phyloP scores from a whole-genome alignment of 2,329 filamentous ascomycete genomes.

The Phaeophleospora eucalypticola region DNA sequence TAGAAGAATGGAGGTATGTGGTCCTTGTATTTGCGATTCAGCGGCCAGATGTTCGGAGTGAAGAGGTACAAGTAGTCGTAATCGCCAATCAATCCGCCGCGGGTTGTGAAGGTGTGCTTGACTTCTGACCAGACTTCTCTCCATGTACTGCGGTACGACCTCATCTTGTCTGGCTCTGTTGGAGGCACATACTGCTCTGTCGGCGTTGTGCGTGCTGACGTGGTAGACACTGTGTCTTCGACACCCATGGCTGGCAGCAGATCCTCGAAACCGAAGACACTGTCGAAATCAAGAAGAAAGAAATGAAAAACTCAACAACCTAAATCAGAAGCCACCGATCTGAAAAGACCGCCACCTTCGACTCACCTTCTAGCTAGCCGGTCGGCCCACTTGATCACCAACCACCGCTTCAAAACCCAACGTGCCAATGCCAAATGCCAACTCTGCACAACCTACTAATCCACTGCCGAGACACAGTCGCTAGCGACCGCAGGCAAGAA shows the following conservation, averaged over 20 bases:
- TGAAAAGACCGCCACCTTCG: no score
- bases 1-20: conserved; percentile 20
- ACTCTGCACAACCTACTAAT: no score
- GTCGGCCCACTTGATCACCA: no score
- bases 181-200: conserved; percentile 3
- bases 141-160: conserved; percentile 5
- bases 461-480: no score
- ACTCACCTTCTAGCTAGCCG: no score
- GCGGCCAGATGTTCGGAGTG: conserved; percentile 20
- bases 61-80: conserved; percentile 22
- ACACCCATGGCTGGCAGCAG: background rate
- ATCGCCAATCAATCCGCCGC: conserved; percentile 19
- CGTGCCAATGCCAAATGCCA: no score
- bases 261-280: no score
- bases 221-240: conserved; percentile 2
- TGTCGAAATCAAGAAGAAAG: no score
- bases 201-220: background rate
- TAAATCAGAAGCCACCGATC: no score
- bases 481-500: no score
- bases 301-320: no score
- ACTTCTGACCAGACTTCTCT: conserved; percentile 8
- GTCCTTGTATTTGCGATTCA: conserved; percentile 17
- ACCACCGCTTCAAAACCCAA: no score
- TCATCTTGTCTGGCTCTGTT: conserved; percentile 2
- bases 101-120: conserved; percentile 18